A percentile compares a stretch with the other conserved stretches of the same genome.
Evolutionary conservation across 169 alveolate genomes (phyloP).

Genomic region (Cryptosporidium ryanae): DNA sequence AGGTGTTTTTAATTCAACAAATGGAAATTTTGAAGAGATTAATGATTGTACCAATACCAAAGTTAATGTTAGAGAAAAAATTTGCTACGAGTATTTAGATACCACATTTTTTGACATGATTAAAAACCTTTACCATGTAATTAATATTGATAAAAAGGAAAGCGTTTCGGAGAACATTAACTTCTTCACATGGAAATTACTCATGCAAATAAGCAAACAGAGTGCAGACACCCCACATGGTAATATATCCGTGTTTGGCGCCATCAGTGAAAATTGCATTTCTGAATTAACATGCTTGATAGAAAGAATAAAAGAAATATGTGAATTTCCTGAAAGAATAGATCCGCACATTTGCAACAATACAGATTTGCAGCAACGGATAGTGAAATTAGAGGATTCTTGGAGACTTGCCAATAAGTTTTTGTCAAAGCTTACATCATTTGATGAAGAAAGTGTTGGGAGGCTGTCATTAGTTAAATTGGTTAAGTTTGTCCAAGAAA

Average conservation of each 20-base stretch:
- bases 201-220: conserved; percentile 8
- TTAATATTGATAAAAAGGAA: conserved; percentile 21
- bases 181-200: conserved; percentile 42
- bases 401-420: conserved; percentile 57
- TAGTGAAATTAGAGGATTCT: conserved; percentile 47
- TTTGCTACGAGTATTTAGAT: not conserved
- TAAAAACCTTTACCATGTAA: conserved; percentile 13
- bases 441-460: conserved; percentile 26
- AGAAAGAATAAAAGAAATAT: conserved; percentile 17
- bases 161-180: conserved; percentile 22
- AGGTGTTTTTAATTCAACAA: not conserved
- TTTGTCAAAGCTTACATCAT: not conserved
- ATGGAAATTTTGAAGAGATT: not conserved
- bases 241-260: conserved; percentile 25
- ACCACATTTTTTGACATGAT: conserved; percentile 28
- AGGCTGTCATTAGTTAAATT: conserved; percentile 44
- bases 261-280: conserved; percentile 20
- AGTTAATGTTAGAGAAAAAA: not conserved
- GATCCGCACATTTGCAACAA: conserved; percentile 70
- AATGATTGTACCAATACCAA: not conserved
- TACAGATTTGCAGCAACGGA: conserved; percentile 21
- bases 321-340: conserved; percentile 56
- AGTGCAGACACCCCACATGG: conserved; percentile 7
- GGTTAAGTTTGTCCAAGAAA: conserved; percentile 17
- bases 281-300: conserved; percentile 3